Base-by-base conservation (phyloP, 1,139 yeast genomes). In the Suhomyces panamericanus region DNA sequence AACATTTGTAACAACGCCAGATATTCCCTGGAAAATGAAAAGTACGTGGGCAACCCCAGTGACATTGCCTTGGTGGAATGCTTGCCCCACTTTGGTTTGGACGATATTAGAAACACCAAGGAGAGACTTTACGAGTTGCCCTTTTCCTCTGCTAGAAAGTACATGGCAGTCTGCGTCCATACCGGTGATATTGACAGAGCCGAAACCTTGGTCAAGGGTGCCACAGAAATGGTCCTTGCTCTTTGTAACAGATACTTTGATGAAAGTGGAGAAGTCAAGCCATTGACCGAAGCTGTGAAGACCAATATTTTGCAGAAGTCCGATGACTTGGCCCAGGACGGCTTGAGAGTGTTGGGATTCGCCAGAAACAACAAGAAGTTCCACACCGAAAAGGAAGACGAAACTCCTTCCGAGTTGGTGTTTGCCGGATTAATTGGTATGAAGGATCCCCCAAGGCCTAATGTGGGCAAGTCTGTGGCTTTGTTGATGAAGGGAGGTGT, bases 371-470 rank as follows among this genome's bases (percentile, higher is more conserved):
- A 69, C 47, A 57, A 58, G 32, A 62, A 60, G 45, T 58, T 63
- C 32, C 54, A 63, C 32, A 55, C 56, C 24, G 67, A 61, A 32
- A 64, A 72, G 26, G 64, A 60, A 26, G 67, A 63, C 46, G 43
- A 42, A 17, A 60, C 62, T 37, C 87, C 87, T 22, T 57, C 72
- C 3, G 84, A 81, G 37, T 72, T 91, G 57, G 73, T 80, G 3
- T 90, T 91, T 59, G 78, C 88, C 56, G 99, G 99, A 6, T 68
- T 93, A 38, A 74, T 88, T 52, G 98, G 96, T 46, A 89, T 93
- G 95, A 88, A 88, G 56, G 98, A 93, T 67, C 99, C 99, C 11
- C 99, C 98, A 45, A 80, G 98, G 59, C 85, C 91, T 9, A 83
- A 85, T 49, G 97, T 90, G 6, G 77, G 80, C 42, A 70, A 75